Base-by-base conservation (phyloP, 1,284 basidiomycete genomes). In the Filobasidium uniguttulatum region DNA sequence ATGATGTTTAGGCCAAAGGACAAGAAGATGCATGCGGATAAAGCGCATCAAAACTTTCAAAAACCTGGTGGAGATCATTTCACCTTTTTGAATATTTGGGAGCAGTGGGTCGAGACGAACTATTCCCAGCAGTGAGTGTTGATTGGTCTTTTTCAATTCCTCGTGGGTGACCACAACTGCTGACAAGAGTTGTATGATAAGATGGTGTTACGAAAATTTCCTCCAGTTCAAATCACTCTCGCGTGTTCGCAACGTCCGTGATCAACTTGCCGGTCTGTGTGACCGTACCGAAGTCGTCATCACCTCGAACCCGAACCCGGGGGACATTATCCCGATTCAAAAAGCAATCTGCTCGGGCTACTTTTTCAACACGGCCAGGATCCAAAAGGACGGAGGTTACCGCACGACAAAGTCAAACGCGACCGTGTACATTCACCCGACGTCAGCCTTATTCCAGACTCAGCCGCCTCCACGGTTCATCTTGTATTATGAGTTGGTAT, bases 1-100 rank as follows among this genome's bases (percentile, higher is more conserved):
- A 74, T 99, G 17, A 93, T 98, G 66, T 97, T 90, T 65, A 81
- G 93, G 23, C 94, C 94, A 0, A 98, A 98, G 72, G 93, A 97
- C 74, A 93, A 93, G 74, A 87, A 85, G 60, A 73, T 90, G 43
- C 86, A 94, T 62, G 90, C 90, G 20, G 93, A 97, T 62, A 88
- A 94, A 69, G 93, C 93, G 3, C 79, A 93, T 48, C 87, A 94
- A 66, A 96, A 94, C 63, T 98, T 97, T 66, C 81, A 91, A 46
- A 86, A 85, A 41, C 73, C 84, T 0, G 94, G 90, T n/a, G 93
- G 94, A 15, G 94, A 99, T 62, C 93, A 97, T 70, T 96, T 98
- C 64, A 97, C 91, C 2, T 71, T 97, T 48, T 76, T 97, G 36
- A 96, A 96, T 64, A 88, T 97, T 6, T 98, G 89, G 84, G 87